Base-by-base conservation (phyloP, 768 basidiomycete genomes). In the Gymnopilus junonius region DNA sequence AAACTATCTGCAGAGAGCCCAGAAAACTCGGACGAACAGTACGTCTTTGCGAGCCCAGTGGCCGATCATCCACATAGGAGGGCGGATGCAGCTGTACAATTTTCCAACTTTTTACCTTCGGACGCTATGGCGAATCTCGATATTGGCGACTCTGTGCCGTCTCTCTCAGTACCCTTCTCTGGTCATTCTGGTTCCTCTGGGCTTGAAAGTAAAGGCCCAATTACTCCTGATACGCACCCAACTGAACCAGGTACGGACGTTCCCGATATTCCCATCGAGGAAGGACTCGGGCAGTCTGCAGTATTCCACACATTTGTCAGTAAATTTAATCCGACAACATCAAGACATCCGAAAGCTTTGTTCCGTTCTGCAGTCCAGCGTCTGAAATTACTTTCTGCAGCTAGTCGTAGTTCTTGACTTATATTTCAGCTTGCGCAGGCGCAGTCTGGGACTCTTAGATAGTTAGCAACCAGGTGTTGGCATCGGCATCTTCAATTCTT, bases 221-320 rank as follows among this genome's bases (percentile, higher is more conserved):
- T 82, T 61, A 87, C 85, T 11, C 85, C 85, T 46, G 78, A 76
- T 40, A 79, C 80, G 14, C 69, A 74, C 55, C 69, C 84, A 17
- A 66, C 74, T 10, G 80, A 82, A 51, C 80, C 80, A 37, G 72
- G 74, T 35, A 71, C 80, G 46, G 80, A 79, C 34, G 76, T 83
- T 58, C 79, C 80, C 39, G 83, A 82, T 50, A 73, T 83, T 10
- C 66, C 75, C 14, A 78, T 77, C 45, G 81, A 74, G 39, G 73
- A 78, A 58, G 75, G 72, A 50, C 70, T 81, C 25, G 76, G 71
- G 50, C 69, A 75, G 59, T 59, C 73, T 4, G 65, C 68, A 45
- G 63, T 64, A 39, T 48, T 69, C 42, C 21, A 58, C 29, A 34
- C 39, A 25, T 42, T 64, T 25, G 56, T 61, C 20, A 65, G 50